Evolutionary conservation across 1,284 basidiomycete genomes (phyloP), one percentile per base, ranked within the genome.

Genomic region (Rhodotorula sp.): DNA sequence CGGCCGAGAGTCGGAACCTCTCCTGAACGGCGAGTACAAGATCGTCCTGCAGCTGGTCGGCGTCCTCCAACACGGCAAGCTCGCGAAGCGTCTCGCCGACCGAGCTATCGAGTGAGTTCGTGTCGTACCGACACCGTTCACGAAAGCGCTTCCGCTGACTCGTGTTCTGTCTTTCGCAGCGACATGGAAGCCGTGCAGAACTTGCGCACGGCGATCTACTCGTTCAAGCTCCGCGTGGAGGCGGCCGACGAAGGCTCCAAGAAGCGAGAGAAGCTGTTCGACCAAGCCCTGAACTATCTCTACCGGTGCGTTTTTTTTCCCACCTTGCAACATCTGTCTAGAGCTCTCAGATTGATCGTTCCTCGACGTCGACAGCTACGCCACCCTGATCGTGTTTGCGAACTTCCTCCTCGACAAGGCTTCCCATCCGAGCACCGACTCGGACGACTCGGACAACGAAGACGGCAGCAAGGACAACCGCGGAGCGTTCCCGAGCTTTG

Each of bases 71-170:
- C 51, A 75, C 31, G 73, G 92, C 31, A 93, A 94, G 83, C 84
- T 91, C 26, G 97, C 97, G n/a, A 99, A 99, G 82, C 87, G 88
- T 61, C 81, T 99, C 70, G 90, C 93, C 0, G 97, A 99, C 80
- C 84, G 87, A 54, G 91, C 91, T 0, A 89, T 97, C 78, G 93
- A 97, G 77, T 76, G 65, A 49, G 73, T 65, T 20, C 12, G 15
- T 14, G 8, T 23, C 8, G 4, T 5, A 1, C 23, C 43, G 16
- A 10, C 29, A 15, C 0, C n/a, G 3, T 16, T 52, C 29, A 3
- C 10, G 8, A 8, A 16, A 4, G n/a, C 31, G 8, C 26, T 14
- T 2, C 10, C 7, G 34, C 58, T 60, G 48, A 58, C 18, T n/a
- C 10, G 7, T 6, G 12, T 20, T 3, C 1, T 14, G 16, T 14